Conservation (phyloP, 2,329 filamentous ascomycete species). For the Fusarium begoniae region DNA sequence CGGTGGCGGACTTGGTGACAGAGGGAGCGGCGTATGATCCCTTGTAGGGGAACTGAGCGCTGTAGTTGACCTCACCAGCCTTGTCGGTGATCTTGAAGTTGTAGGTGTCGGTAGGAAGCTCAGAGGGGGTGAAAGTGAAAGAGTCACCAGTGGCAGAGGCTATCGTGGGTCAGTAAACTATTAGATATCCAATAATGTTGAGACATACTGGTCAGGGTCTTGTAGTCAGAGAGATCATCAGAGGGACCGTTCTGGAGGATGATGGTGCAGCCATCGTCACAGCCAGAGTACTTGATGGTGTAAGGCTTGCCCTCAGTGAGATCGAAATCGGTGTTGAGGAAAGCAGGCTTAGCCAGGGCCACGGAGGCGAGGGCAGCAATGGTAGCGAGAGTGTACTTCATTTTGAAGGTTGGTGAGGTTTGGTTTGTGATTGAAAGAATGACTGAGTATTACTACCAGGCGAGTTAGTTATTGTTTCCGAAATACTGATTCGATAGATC, state of each 20-base stretch:
- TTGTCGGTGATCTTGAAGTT: constrained; percentile 49
- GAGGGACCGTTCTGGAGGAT: constrained; percentile 45
- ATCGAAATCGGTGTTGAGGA: constrained; percentile 47
- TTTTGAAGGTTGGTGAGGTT: constrained; percentile 43
- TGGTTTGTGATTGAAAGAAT: constrained; percentile 36
- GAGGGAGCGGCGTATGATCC: constrained; percentile 36
- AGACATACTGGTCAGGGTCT: constrained; percentile 46
- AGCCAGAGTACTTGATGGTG: constrained; percentile 46
- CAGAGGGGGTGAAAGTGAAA: constrained; percentile 43
- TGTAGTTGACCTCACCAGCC: constrained; percentile 46
- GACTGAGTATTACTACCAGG: constrained; percentile 40
- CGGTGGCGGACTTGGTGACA: constrained; percentile 12
- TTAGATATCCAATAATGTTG: too few species aligned
- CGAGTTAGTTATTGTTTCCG: constrained; percentile 20
- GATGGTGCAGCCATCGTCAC: constrained; percentile 48
- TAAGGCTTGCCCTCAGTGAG: constrained; percentile 45
- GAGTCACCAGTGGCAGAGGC: constrained; percentile 33
- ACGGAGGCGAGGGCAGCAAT: constrained; percentile 43
- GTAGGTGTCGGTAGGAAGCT: constrained; percentile 46
- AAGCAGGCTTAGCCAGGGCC: constrained; percentile 43
- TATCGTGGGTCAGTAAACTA: background rate
- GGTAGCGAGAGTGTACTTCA: constrained; percentile 49
- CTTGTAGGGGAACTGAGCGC: constrained; percentile 44
- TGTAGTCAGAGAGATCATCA: constrained; percentile 43
- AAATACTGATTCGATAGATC: constrained; percentile 1